Evolutionary conservation across 2,329 filamentous ascomycete species (phyloP), one percentile per base, ranked within the genome.

Genomic region (Colletotrichum lindemuthianum): DNA sequence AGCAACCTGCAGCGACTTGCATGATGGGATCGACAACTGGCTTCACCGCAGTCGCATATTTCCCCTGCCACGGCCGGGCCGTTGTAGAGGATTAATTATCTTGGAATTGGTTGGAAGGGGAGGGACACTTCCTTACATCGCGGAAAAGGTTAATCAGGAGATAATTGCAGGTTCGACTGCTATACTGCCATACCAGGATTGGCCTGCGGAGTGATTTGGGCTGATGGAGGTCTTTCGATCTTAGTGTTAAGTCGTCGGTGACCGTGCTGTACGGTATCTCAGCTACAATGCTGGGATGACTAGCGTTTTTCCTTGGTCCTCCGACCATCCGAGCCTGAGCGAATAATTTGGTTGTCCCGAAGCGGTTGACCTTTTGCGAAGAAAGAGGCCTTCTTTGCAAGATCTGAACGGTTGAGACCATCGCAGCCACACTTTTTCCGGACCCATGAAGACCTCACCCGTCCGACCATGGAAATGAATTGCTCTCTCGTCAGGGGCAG

Each of bases 1-100:
- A 16, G 24, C 37, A 33, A 41, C 51, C 44, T 45, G 34, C 61
- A 55, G 33, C 10, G 45, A 41, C 51, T 60, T 53, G 34, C 45
- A 56, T 55, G 57, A 49, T 50, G 41, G 37, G 45, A 61, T 50
- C 61, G 50, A 60, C 61, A 56, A 5, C 33, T 60, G 45, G 43
- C 56, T 44, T 60, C 50, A 16, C 24, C 41, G 12, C 9, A 44
- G 13, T 60, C n/a, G 40, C 47, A 40, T n/a, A 16, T 37, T 32
- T 44, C 57, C 45, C 61, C 57, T 61, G 58, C 41, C 24, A 43
- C 40, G 50, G 39, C 34, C 24, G 34, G 45, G 57, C 58, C 50
- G 57, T 10, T 50, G 50, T 61, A 41, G 34, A 45, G 51, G 45
- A 55, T 55, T 56, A 11, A 65, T 61, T 56, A 40, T n/a, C 44